phyloP scores from a whole-genome alignment of 1,284 basidiomycete species.

The Sanghuangporus sanghuang region DNA sequence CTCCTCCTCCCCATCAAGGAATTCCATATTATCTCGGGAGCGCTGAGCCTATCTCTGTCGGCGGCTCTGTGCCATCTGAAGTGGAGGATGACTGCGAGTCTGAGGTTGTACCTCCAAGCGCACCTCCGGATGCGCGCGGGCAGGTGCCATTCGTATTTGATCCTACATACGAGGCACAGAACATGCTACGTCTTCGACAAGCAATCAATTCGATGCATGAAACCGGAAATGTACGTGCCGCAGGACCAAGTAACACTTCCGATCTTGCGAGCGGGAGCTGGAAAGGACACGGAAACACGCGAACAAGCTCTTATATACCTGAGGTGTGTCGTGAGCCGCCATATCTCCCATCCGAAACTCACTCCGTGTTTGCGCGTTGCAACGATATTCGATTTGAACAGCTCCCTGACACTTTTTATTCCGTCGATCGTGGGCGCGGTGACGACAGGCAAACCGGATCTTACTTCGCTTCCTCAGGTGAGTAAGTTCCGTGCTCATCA shows the following conservation, averaged over 20 bases:
- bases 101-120: conserved; percentile 15
- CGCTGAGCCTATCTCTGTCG: not conserved
- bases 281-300: not conserved
- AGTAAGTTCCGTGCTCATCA: not conserved
- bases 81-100: conserved; percentile 1
- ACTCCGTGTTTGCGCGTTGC: not conserved
- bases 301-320: not conserved
- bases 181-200: conserved; percentile 4
- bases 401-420: not conserved
- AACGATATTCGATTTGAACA: not conserved
- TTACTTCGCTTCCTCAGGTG: not conserved
- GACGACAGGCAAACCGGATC: not conserved
- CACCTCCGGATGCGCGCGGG: conserved; percentile 11
- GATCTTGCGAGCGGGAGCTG: not conserved
- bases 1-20: not conserved
- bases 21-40: not conserved
- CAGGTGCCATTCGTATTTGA: conserved; percentile 18
- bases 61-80: not conserved
- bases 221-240: not conserved
- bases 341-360: not conserved
- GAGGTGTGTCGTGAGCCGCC: not conserved
- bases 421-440: not conserved
- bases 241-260: not conserved
- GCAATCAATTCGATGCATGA: conserved; percentile 13
- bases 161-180: conserved; percentile 9